Conservation (phyloP, 2,329 filamentous ascomycete species). For the Cercospora canescens region DNA sequence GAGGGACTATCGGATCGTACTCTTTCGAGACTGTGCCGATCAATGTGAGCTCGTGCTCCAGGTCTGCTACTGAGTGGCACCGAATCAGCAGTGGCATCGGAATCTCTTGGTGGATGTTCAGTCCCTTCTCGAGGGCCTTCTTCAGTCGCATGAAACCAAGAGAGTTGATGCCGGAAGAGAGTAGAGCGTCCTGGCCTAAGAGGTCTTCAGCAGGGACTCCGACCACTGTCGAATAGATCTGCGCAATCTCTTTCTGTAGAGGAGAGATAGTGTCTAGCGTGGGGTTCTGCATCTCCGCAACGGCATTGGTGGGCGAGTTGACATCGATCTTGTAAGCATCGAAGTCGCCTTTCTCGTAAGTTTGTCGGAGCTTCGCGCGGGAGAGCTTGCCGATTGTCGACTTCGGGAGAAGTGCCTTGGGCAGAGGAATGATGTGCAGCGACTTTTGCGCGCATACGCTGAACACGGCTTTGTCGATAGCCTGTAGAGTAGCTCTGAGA, state of each 20-base stretch:
- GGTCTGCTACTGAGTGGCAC: constrained; percentile 21
- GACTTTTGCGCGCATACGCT: constrained; percentile 23
- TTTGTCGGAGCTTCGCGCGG: constrained; percentile 21
- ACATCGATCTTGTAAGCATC: constrained; percentile 16
- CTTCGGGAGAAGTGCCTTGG: constrained; percentile 22
- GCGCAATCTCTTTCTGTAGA: constrained; percentile 21
- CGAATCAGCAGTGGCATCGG: constrained; percentile 20
- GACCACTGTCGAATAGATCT: constrained; percentile 20
- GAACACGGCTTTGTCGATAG: constrained; percentile 21
- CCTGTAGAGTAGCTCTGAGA: constrained; percentile 17
- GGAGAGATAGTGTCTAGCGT: constrained; percentile 11
- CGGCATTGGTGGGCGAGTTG: not conserved
- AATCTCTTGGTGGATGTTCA: constrained; percentile 24
- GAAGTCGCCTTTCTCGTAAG: constrained; percentile 19
- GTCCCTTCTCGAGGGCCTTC: constrained; percentile 22
- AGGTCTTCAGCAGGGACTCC: constrained; percentile 14
- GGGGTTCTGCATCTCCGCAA: not conserved
- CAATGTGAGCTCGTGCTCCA: constrained; percentile 20
- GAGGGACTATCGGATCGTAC: constrained; percentile 37
- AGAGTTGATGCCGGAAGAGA: constrained; percentile 22
- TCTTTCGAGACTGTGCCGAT: constrained; percentile 20
- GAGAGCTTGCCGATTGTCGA: constrained; percentile 30
- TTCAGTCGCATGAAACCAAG: constrained; percentile 26
- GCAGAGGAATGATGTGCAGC: constrained; percentile 22
- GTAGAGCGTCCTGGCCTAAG: constrained; percentile 16